These are phyloP conservation scores for Rosellinia necatrix DNA, from an alignment of 2,329 filamentous ascomycete species.

Conservation along the genomic window DNA sequence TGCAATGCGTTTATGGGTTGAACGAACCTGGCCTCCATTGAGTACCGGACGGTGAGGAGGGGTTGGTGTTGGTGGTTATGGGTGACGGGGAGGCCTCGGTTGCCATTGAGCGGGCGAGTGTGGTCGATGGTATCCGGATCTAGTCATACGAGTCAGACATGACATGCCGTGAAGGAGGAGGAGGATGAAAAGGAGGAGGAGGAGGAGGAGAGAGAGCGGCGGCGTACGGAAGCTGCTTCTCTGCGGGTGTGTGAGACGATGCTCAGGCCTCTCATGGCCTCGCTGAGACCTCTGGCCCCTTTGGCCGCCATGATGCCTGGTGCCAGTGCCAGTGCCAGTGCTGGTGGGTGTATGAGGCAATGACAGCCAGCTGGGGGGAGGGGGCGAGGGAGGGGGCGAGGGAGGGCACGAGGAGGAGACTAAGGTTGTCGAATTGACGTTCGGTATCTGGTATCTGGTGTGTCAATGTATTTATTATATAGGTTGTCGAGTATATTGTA, in stretches of 20 bases:
- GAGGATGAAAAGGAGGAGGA: too few species aligned
- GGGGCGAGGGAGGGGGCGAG: too few species aligned
- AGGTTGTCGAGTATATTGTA: too few species aligned
- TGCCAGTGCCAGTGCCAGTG: too few species aligned
- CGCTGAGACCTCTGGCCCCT: constrained; percentile 54
- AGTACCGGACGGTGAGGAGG: constrained; percentile 39
- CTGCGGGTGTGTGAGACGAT: constrained; percentile 51
- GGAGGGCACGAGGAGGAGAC: background rate
- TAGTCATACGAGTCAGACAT: constrained; percentile 25
- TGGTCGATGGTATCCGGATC: constrained; percentile 37
- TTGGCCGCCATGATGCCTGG: constrained; percentile 53
- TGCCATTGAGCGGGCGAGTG: constrained; percentile 61
- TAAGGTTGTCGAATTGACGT: background rate
- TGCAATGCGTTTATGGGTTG: too few species aligned
- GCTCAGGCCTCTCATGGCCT: constrained; percentile 57
- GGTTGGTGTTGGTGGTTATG: constrained; percentile 44
- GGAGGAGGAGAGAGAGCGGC: constrained; percentile 11
- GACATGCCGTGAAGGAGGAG: too few species aligned
- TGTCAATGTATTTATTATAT: too few species aligned
- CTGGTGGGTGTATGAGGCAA: background rate
- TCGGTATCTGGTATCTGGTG: too few species aligned
- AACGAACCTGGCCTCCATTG: constrained; percentile 53
- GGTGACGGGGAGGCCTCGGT: constrained; percentile 52
- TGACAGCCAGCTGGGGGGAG: background rate
- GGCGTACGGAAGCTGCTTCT: constrained; percentile 39